Evolutionary conservation across 2,329 filamentous ascomycete species (phyloP), one percentile per base, ranked within the genome.

Genomic region (Aspergillus clavatus): DNA sequence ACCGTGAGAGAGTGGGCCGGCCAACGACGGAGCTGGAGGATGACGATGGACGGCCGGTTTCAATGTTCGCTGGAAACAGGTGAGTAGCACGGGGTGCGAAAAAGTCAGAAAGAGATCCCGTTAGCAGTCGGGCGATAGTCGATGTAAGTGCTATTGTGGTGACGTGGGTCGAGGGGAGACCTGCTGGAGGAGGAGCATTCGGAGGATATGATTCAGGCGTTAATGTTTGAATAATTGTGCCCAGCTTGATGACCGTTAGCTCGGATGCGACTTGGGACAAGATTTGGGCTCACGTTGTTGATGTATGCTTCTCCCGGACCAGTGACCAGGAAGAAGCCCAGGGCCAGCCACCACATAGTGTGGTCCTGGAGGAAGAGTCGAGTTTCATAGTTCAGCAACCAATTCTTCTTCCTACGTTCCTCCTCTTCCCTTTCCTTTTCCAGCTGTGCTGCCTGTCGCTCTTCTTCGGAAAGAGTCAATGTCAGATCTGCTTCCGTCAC

Each of bases 231-330:
- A 97, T 90, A 50, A 98, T 84, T 19, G 90, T 96, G 27, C 93
- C 93, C 7, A 98, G 71, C 71, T 73, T 46, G 42, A 24, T 11
- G 26, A 4, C 23, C 7, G 14, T 35, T 36, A 42, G 22, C 5
- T 42, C 4, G 22, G 35, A 19, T n/a, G 12, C 12, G 19, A 23
- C 23, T 3, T 28, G 4, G 3, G 7, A 14, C 33, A 4, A 16
- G 5, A 38, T 18, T 18, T 23, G 19, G 7, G 60, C 62, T 52
- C 51, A 73, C 74, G 59, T 97, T 98, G 71, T 97, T 98, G 70
- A 97, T 89, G 66, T 96, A 98, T 8, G 91, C 87, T 69, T 98
- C 93, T n/a, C 90, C 91, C 0, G 93, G 91, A 0, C 93, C 93
- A 43, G 90, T 87, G 57, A 95, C 87, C 51, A 97, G 79, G 67